Evolutionary conservation across 257 asterid genomes (phyloP), one percentile per base, ranked within the genome.

Genomic region (Gentiana straminea): DNA sequence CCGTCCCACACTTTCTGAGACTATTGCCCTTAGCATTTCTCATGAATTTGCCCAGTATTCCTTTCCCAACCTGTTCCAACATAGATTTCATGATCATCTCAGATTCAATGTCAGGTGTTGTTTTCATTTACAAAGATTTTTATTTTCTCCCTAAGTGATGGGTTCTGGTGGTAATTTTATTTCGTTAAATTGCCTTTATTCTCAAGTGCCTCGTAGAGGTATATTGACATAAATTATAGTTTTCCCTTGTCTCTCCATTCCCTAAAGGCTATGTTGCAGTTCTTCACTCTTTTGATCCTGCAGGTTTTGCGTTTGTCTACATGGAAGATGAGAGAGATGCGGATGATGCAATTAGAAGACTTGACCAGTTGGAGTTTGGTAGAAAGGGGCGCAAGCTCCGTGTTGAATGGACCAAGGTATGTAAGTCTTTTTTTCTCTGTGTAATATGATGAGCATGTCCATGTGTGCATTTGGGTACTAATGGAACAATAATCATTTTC

Each of bases 71-170:
- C 75, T 82, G 89, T 90, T 84, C 75, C 95, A 72, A 80, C 94
- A 76, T 86, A 84, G 71, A 73, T 81, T 77, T 70, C 94, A 72
- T 84, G 89, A 84, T 78, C 98, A 82, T 73, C 85, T 81, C 80
- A 66, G 91, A 84, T 81, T 87, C 89, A 82, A 73, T 80, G 77
- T 92, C 95, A 84, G 98, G 94, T 90, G 86, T 84, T 90, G 89
- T 84, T 41, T 89, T 86, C 79, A 72, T 65, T 82, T 75, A 49
- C 24, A 24, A 24, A 24, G 24, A 24, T 24, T 24, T 77, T 24
- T 76, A 55, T 59, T 63, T 64, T 36, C 60, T 64, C 77, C 74
- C 82, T 72, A 72, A 55, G 59, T 69, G 73, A 74, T 75, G 71
- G 77, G 78, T 77, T 78, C 73, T 66, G 67, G 89, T 70, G 74